phyloP scores from a whole-genome alignment of 2,329 filamentous ascomycete genomes.

The Ophiocordyceps camponoti-leonardi region DNA sequence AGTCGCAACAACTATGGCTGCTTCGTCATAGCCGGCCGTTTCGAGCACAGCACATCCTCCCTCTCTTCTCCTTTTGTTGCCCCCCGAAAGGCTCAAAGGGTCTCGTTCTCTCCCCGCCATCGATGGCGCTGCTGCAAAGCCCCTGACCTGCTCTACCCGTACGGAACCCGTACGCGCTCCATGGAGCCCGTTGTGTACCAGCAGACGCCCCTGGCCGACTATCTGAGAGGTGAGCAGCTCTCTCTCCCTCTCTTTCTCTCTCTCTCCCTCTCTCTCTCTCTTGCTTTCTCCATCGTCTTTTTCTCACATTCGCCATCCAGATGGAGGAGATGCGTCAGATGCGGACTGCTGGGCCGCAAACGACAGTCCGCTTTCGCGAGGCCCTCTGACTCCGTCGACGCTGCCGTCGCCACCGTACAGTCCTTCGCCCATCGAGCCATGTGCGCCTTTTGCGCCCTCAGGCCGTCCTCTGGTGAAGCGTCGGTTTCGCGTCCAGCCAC shows the following conservation, averaged over 20 bases:
- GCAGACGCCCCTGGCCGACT: slow-evolving; percentile 74
- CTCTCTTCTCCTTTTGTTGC: background rate
- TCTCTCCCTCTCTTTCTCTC: background rate
- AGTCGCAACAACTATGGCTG: background rate
- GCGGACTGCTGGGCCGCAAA: slow-evolving; percentile 30
- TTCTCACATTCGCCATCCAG: slow-evolving; percentile 9
- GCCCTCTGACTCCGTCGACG: slow-evolving; percentile 10
- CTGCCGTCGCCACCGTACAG: slow-evolving; percentile 25
- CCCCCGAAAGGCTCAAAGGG: background rate
- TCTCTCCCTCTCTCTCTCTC: slow-evolving; percentile 2
- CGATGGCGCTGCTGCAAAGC: slow-evolving; percentile 11
- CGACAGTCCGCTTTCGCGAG: slow-evolving; percentile 16
- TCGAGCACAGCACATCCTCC: background rate
- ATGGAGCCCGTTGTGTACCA: slow-evolving; percentile 81
- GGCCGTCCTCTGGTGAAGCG: slow-evolving; percentile 36
- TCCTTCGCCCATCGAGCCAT: slow-evolving; percentile 11
- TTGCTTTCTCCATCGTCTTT: background rate
- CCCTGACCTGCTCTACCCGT: slow-evolving; percentile 10
- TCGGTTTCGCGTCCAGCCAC: slow-evolving; percentile 32
- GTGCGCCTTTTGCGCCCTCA: slow-evolving; percentile 33
- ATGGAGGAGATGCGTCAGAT: slow-evolving; percentile 30
- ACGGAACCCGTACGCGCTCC: slow-evolving; percentile 9
- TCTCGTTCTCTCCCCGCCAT: background rate
- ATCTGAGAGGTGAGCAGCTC: slow-evolving; percentile 58
- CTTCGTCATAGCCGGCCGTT: background rate